phyloP scores from a whole-genome alignment of 768 basidiomycete species.

The Tephrocybe sp. region DNA sequence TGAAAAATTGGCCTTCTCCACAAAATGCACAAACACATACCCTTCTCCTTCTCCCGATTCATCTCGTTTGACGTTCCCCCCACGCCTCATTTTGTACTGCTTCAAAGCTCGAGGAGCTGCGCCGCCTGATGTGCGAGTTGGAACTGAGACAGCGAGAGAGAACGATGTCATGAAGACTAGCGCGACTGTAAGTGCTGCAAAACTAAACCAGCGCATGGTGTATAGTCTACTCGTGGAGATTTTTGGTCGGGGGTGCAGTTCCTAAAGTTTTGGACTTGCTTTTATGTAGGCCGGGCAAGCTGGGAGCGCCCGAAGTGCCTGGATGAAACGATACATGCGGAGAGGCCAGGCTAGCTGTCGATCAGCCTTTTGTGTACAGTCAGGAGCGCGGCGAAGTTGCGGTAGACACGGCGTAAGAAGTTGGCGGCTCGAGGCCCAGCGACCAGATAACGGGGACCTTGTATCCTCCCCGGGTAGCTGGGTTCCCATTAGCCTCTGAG shows the following conservation, averaged over 20 bases:
- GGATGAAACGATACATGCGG: constrained; percentile 8
- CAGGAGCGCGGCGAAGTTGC: constrained; percentile 11
- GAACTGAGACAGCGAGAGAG: constrained; percentile 1
- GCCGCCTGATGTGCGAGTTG: constrained; percentile 4
- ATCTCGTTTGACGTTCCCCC: not conserved
- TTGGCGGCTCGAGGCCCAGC: constrained; percentile 6
- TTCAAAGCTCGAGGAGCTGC: constrained; percentile 11
- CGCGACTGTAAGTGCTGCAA: not conserved
- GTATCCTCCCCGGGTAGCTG: not conserved
- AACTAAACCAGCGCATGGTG: constrained; percentile 12
- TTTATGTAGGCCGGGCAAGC: constrained; percentile 6
- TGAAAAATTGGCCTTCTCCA: no score
- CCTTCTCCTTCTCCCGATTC: not conserved
- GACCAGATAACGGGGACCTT: constrained; percentile 5
- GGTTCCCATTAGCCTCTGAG: not conserved
- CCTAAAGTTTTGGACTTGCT: not conserved
- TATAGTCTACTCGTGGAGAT: not conserved
- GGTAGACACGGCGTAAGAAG: constrained; percentile 12
- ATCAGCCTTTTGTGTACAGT: constrained; percentile 10
- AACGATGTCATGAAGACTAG: constrained; percentile 7
- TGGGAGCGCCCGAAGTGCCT: constrained; percentile 1
- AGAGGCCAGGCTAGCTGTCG: constrained; percentile 13
- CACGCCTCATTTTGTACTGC: constrained; percentile 19
- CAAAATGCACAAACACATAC: not conserved
- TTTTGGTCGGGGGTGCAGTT: not conserved